Base-by-base conservation (phyloP, 108 stramenopile genomes). In the Heterococcus sp. region DNA sequence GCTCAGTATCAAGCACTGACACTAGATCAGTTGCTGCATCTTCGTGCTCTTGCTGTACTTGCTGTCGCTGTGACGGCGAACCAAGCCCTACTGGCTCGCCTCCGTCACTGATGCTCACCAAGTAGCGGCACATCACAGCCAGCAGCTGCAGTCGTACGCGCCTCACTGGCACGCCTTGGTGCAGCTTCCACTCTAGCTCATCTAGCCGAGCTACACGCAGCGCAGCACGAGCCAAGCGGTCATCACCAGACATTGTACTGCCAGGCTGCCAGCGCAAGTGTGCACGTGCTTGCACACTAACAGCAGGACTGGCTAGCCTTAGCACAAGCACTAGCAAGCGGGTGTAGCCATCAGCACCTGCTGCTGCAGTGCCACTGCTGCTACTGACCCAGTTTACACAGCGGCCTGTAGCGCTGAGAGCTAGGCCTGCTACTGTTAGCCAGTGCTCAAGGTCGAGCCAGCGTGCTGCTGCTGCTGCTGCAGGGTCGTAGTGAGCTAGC, bases 371-470 rank as follows among this genome's bases (percentile, higher is more conserved):
- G n/a, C n/a, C n/a, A 1, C 67, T 68, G 35, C 39, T n/a, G 75
- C 66, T 68, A 33, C 66, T 68, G 37, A 31, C 32, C 75, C 75
- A 75, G 75, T 64, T 64, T 37, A 75, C 66, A 39, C 75, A 75
- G 26, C 40, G 66, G 67, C 30, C 66, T 8, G 35, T 67, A 31
- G 75, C 29, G 37, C 68, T 38, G 37, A 75, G 31, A 2, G 58
- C 27, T 3, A 68, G 32, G 8, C 66, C 36, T 38, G 58, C 40
- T 38, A 65, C 40, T 66, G 66, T 37, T 33, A 75, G 58, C 75
- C 75, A 75, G 21, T 38, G 66, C 35, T 75, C 75, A 26, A 75
- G 75, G 75, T 75, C 75, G 0, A 38, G 32, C 75, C 75, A 75
- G 0, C 75, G 75, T 39, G 28, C 75, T 34, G 29, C 37, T 2